phyloP scores from a whole-genome alignment of 164 flowering plant species.

The Platanus orientalis region DNA sequence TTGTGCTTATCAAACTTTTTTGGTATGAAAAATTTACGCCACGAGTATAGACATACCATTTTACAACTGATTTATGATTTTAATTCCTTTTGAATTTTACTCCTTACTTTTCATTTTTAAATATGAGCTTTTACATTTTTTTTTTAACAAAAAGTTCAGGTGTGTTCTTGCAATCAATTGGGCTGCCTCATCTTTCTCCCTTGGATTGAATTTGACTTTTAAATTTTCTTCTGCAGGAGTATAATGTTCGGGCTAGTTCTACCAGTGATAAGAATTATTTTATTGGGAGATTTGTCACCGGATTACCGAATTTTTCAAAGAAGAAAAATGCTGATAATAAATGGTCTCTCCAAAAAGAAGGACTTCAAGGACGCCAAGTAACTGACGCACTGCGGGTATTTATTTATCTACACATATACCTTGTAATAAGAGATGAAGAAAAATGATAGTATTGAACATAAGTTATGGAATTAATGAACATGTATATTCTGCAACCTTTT shows the following conservation, averaged over 20 bases:
- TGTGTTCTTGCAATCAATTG: too few species aligned
- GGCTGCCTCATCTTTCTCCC: too few species aligned
- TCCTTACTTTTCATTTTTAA: too few species aligned
- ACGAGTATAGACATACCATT: too few species aligned
- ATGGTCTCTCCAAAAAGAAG: constrained; percentile 85
- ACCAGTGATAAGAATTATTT: constrained; percentile 67
- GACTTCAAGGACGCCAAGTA: constrained; percentile 86
- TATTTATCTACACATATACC: not conserved
- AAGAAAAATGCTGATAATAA: constrained; percentile 74
- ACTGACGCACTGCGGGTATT: constrained; percentile 86
- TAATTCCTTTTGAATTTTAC: too few species aligned
- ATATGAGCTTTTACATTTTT: too few species aligned
- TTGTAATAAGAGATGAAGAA: not conserved
- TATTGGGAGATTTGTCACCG: constrained; percentile 77
- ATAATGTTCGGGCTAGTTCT: constrained; percentile 70
- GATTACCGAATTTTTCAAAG: constrained; percentile 80
- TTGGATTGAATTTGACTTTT: too few species aligned
- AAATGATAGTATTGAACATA: not conserved
- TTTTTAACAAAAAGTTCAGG: too few species aligned
- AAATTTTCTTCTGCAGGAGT: constrained; percentile 53
- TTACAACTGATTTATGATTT: too few species aligned
- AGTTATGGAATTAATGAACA: not conserved
- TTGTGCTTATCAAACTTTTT: too few species aligned
- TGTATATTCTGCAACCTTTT: not conserved
- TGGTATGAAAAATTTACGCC: too few species aligned